Base-by-base conservation (phyloP, 129 eudicot species). In the Pulicaria dysenterica region DNA sequence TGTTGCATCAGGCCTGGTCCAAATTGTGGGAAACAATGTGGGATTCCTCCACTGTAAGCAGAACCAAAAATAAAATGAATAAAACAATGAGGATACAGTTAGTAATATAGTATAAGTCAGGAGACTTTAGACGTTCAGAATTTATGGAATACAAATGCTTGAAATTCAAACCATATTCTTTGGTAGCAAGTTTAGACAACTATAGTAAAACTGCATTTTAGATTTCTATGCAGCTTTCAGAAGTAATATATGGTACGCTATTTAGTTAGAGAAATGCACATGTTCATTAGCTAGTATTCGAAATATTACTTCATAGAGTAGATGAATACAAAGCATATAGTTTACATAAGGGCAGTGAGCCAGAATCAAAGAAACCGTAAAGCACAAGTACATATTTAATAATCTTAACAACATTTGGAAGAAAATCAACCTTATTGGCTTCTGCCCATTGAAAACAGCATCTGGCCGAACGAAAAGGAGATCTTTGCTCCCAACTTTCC, bases 11-110 rank as follows among this genome's bases (percentile, higher is more conserved):
- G 67, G 64, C 98, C 98, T 41, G 98, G 98, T 59, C 97, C 98
- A 83, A 94, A 94, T 73, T 94, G 98, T 51, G 98, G 98, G 72
- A 94, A 94, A 67, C 98, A 94, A 80, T 94, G 98, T 17, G 96
- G 98, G 70, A 90, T 82, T 31, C 98, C 98, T 73, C 98, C 98
- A 81, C 98, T 94, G 72, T 77, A 51, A 17, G 56, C 10, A 54
- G 71, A 76, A 61, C 10, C 44, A 19, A 72, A 12, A 0, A 15
- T 3, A 31, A 50, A 63, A 39, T 9, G 40, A 13, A 19, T 5
- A 5, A 11, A 47, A n/a, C 60, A 57, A 38, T 39, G 53, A 36
- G 58, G 14, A 4, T 7, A 16, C 12, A 44, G 72, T 69, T 36
- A 54, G 70, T 55, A 66, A 14, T 8, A 40, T 31, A 34, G 73